Evolutionary conservation across 805 yeast genomes (phyloP), one percentile per base, ranked within the genome.

Genomic region (Tetrapisispora namnaoensis): DNA sequence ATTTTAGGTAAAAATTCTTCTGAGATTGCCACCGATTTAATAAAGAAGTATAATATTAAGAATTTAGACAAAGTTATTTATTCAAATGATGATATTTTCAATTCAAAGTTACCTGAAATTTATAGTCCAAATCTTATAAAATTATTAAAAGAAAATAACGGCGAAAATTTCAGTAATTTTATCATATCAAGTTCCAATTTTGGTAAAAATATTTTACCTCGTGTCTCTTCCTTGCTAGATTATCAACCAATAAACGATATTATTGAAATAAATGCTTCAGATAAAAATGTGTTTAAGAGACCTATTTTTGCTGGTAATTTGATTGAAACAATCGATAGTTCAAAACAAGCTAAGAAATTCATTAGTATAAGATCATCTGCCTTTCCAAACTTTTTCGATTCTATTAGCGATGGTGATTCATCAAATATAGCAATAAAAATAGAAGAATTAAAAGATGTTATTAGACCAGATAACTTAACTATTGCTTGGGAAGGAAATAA

Each of bases 251-350:
- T 93, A 45, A 80, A 91, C 27, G 98, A 91, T 62, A 76, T 93
- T 50, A 78, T 77, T 56, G 77, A 78, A 59, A 82, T 91, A 37
- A 77, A 76, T 54, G 21, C 44, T 4, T 9, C 27, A 17, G 71
- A 79, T 46, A 73, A 78, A 17, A 78, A 76, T 52, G 35, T 46
- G n/a, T 93, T 91, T 67, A 81, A 83, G 37, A 83, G 98, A 66
- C 97, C 98, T 42, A 88, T 91, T 37, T 93, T 86, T 64, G 98
- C 99, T 20, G 99, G 99, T 44, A 93, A 93, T 68, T 95, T 95
- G 5, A 71, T 87, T 50, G 78, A 87, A 38, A 89, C 96, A 2
- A 86, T 93, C 45, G 78, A 80, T 65, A 73, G 87, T 22, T 72
- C 65, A 22, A 32, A 20, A 17, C 96, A 91, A 60, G 64, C 73